Conservation (phyloP, 164 flowering plant species). For the Annona cherimola region DNA sequence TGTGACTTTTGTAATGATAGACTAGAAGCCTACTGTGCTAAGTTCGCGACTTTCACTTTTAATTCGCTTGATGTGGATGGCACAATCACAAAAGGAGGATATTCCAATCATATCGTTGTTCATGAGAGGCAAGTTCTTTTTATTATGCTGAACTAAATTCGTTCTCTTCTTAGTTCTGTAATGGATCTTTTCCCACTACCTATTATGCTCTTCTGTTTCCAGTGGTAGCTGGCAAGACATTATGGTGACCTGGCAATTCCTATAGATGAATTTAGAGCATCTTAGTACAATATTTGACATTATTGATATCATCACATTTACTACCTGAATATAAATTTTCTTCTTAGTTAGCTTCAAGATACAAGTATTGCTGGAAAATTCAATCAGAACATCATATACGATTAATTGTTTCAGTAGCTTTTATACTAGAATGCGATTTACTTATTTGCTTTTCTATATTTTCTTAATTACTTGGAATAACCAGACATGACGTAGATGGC, state of each 20-base stretch:
- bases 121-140: conserved; percentile 49
- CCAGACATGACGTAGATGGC: no score
- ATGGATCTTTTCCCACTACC: no score
- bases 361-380: no score
- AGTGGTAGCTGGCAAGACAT: no score
- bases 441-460: background rate
- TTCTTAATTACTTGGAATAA: no score
- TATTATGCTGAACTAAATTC: background rate
- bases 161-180: background rate
- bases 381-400: background rate
- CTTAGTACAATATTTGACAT: no score
- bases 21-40: conserved; percentile 49
- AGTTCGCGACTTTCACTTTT: conserved; percentile 49
- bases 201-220: no score
- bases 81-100: conserved; percentile 80
- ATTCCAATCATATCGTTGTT: conserved; percentile 60
- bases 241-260: no score
- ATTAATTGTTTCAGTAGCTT: background rate
- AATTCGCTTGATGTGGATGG: conserved; percentile 70
- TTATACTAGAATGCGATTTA: background rate
- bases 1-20: conserved; percentile 64
- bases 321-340: background rate
- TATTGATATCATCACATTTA: background rate
- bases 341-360: background rate
- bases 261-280: no score